Evolutionary conservation across 2,329 filamentous ascomycete genomes (phyloP).

Genomic region (Diaporthe australafricana): DNA sequence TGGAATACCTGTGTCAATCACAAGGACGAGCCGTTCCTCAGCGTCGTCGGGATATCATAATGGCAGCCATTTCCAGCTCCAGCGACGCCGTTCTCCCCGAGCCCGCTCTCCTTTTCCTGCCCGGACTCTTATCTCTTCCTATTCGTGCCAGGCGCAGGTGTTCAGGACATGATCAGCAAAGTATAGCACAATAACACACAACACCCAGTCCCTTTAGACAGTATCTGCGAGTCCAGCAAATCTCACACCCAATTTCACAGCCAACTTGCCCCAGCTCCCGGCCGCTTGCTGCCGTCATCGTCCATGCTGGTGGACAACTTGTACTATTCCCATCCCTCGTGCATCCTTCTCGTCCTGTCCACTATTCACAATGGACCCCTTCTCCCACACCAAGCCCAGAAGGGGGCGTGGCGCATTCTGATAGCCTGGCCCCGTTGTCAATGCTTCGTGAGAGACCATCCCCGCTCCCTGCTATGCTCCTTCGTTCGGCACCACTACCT

Average conservation of each 20-base stretch:
- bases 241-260: neutral
- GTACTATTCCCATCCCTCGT: neutral
- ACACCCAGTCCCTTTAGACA: neutral
- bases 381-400: too few relatives aligned
- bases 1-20: constrained; percentile 19
- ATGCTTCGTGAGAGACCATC: neutral
- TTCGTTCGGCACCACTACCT: constrained; percentile 43
- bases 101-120: neutral
- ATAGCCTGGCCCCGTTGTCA: neutral
- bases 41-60: constrained; percentile 36
- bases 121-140: neutral
- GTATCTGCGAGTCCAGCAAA: neutral
- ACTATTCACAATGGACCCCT: neutral
- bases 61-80: constrained; percentile 23
- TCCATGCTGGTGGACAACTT: neutral
- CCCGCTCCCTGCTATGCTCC: neutral
- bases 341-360: neutral
- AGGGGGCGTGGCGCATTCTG: too few relatives aligned
- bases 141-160: neutral
- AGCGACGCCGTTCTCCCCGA: constrained; percentile 24
- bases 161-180: neutral
- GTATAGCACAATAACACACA: neutral
- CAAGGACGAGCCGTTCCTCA: constrained; percentile 33
- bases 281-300: neutral
- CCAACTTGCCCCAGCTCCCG: neutral